These are phyloP conservation scores for Aspergillus flavus DNA, from an alignment of 2,329 filamentous ascomycete genomes.

Conservation along the genomic window DNA sequence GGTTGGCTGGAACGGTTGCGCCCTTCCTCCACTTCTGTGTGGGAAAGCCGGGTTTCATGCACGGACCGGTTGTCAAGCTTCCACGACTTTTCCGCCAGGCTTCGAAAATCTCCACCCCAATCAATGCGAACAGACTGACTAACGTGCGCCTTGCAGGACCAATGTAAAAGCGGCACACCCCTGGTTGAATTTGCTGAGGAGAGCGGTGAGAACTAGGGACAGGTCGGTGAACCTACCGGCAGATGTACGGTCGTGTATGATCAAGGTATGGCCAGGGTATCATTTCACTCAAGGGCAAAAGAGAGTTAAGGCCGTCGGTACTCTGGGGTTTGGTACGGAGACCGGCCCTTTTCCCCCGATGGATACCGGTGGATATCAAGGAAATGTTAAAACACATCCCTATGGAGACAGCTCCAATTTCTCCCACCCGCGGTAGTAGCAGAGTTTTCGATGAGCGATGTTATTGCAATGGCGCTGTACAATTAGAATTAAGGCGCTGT, in stretches of 20 bases:
- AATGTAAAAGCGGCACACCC: slow-evolving; percentile 75
- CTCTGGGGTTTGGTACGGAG: not conserved
- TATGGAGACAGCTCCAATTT: not conserved
- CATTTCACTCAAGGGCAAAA: not conserved
- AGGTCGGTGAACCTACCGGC: not conserved
- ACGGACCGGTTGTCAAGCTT: slow-evolving; percentile 15
- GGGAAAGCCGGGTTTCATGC: slow-evolving; percentile 6
- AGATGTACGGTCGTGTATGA: not conserved
- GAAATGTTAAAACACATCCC: not conserved
- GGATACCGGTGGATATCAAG: slow-evolving; percentile 1
- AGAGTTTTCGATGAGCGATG: not conserved
- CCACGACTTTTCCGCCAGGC: slow-evolving; percentile 16
- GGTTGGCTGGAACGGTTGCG: slow-evolving; percentile 4
- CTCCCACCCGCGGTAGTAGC: not conserved
- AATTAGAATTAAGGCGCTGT: slow-evolving; percentile 1
- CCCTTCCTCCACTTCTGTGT: not conserved
- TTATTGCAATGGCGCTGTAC: not conserved
- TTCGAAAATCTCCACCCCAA: slow-evolving; percentile 17
- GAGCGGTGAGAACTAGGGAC: slow-evolving; percentile 16
- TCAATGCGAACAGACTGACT: slow-evolving; percentile 18
- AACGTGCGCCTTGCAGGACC: slow-evolving; percentile 57
- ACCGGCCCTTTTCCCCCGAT: not conserved
- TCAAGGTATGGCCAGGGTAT: not conserved
- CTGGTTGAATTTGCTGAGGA: slow-evolving; percentile 71
- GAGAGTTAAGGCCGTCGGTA: not conserved